A percentile compares a stretch with the other conserved stretches of the same genome.
Conservation (phyloP, 164 flowering plant genomes). For the Kingdonia uniflora region DNA sequence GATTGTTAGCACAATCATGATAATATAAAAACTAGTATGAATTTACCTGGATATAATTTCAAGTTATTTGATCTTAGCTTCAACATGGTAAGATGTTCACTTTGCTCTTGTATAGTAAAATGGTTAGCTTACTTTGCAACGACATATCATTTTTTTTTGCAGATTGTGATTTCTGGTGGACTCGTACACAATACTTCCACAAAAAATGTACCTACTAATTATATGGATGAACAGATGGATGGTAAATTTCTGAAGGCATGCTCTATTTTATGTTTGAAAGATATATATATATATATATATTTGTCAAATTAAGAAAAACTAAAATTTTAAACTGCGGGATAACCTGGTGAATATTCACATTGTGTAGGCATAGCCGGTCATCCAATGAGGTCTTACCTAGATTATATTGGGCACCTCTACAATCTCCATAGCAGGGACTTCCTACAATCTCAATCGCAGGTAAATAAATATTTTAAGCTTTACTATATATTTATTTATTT, state of each 20-base stretch:
- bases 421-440: slow-evolving; percentile 87
- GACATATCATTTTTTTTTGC: slow-evolving; percentile 1
- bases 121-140: no score
- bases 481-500: neutral
- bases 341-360: slow-evolving; percentile 1
- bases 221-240: no score
- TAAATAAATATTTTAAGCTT: no score
- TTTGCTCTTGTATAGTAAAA: no score
- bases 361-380: slow-evolving; percentile 40
- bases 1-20: no score
- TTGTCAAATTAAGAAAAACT: neutral
- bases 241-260: slow-evolving; percentile 24
- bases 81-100: no score
- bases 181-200: slow-evolving; percentile 26
- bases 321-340: neutral
- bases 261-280: neutral
- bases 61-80: no score
- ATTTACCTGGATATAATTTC: no score
- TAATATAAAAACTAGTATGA: neutral
- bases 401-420: slow-evolving; percentile 79
- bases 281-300: no score
- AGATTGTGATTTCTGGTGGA: slow-evolving; percentile 73
- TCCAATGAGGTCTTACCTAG: slow-evolving; percentile 70
- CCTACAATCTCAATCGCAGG: slow-evolving; percentile 90
- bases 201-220: slow-evolving; percentile 15